Conservation (phyloP, 768 basidiomycete species). For the Roridomyces roridus region DNA sequence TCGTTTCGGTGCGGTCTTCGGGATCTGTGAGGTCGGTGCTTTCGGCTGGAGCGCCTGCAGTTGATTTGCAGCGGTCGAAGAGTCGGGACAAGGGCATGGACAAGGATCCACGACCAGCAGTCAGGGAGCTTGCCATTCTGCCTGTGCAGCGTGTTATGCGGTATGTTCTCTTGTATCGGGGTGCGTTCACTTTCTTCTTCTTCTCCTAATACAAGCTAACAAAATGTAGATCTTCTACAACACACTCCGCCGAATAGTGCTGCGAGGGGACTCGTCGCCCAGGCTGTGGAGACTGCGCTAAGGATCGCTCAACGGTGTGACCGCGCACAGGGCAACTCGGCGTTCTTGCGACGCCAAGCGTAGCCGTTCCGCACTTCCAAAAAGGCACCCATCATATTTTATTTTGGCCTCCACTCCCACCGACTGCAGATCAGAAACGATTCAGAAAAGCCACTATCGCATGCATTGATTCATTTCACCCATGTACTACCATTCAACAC, state of each 20-base stretch:
- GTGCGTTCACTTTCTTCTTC: conserved; percentile 38
- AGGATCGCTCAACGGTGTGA: conserved; percentile 69
- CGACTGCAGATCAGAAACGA: too few species aligned
- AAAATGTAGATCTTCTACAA: conserved; percentile 55
- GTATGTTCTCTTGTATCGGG: conserved; percentile 68
- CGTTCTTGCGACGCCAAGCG: conserved; percentile 29
- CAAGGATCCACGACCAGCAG: conserved; percentile 27
- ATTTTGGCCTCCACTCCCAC: too few species aligned
- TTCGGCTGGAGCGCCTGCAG: not conserved
- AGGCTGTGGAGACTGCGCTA: conserved; percentile 60
- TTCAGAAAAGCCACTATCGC: too few species aligned
- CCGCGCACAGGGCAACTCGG: conserved; percentile 59
- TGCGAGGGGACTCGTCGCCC: conserved; percentile 58
- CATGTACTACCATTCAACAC: too few species aligned
- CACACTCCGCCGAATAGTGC: conserved; percentile 61
- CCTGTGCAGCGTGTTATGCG: conserved; percentile 72
- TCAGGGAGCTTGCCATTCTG: conserved; percentile 70
- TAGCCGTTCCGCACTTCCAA: too few species aligned
- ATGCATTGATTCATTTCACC: too few species aligned
- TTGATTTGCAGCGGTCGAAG: not conserved
- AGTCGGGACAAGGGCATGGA: not conserved
- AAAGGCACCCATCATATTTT: too few species aligned
- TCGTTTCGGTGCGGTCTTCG: too few species aligned
- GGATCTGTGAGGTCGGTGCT: not conserved
- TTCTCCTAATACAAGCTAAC: not conserved